Conservation (phyloP, 805 yeast species). For the Isabelozyma rhagii region DNA sequence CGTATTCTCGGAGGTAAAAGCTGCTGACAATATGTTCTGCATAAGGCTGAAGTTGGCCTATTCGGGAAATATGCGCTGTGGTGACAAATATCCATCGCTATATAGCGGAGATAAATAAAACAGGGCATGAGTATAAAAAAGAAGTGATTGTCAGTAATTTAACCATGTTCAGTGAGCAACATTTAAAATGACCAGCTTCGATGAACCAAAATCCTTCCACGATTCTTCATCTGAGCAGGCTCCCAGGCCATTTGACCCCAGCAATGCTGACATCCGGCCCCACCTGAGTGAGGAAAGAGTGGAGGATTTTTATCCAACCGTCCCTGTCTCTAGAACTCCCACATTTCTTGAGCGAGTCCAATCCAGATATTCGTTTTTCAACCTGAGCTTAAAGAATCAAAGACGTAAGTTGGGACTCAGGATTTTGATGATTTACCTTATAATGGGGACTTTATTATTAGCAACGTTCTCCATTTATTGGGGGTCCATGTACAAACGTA, state of each 20-base stretch:
- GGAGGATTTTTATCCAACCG: background rate
- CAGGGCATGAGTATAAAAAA: background rate
- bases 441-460: conserved; percentile 36
- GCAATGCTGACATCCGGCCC: no score
- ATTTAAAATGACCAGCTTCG: background rate
- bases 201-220: background rate
- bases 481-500: conserved; percentile 35
- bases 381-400: conserved; percentile 15
- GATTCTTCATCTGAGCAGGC: background rate
- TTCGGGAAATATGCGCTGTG: background rate
- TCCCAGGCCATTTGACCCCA: background rate
- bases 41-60: background rate
- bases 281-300: background rate
- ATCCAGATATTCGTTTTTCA: conserved; percentile 29
- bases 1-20: no score
- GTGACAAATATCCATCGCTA: background rate
- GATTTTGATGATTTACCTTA: conserved; percentile 17
- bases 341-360: conserved; percentile 21
- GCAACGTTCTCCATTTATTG: conserved; percentile 37
- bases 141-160: no score
- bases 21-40: background rate
- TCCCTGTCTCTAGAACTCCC: background rate
- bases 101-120: background rate
- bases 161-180: background rate
- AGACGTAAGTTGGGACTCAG: conserved; percentile 15